Evolutionary conservation across 176 grass and related monocot genomes (phyloP).

Genomic region (Chloris gayana): DNA sequence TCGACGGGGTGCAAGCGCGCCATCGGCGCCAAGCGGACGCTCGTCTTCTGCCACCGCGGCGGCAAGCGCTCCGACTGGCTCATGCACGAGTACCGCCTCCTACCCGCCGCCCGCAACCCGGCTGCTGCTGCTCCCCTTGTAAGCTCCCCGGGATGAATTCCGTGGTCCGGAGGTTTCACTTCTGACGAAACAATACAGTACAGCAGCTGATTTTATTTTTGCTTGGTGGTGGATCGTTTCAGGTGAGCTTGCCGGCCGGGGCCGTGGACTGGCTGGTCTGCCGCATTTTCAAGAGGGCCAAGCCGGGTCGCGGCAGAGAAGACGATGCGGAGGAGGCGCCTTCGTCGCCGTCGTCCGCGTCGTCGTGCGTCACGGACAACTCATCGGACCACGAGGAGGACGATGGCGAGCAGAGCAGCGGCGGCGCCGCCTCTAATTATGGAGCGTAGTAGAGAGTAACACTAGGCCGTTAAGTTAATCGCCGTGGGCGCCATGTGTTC

Average conservation of each 20-base stretch:
- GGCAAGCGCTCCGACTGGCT: conserved; percentile 61
- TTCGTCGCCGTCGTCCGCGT: conserved; percentile 34
- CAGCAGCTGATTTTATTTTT: not conserved
- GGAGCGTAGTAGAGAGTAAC: conserved; percentile 23
- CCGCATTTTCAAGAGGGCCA: conserved; percentile 66
- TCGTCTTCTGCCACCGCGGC: conserved; percentile 58
- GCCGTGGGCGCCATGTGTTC: conserved; percentile 28
- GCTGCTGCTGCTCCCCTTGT: not conserved
- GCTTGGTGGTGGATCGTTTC: not conserved
- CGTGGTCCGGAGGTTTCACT: too few species aligned
- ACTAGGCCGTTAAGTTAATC: conserved; percentile 31
- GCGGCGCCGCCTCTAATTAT: conserved; percentile 4
- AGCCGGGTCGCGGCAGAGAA: not conserved
- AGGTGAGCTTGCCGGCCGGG: conserved; percentile 25
- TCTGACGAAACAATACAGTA: not conserved
- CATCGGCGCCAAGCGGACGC: conserved; percentile 68
- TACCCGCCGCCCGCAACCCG: conserved; percentile 33
- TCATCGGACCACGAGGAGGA: not conserved
- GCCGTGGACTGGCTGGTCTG: conserved; percentile 72
- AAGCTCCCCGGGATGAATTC: not conserved
- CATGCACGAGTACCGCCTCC: conserved; percentile 92
- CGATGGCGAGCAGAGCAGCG: conserved; percentile 1
- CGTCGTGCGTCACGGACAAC: conserved; percentile 57
- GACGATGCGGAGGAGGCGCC: not conserved
- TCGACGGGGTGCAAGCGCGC: conserved; percentile 43